Evolutionary conservation across 306 rosid genomes (phyloP), one percentile per base, ranked within the genome.

Genomic region (Cicer pinnatifidum): DNA sequence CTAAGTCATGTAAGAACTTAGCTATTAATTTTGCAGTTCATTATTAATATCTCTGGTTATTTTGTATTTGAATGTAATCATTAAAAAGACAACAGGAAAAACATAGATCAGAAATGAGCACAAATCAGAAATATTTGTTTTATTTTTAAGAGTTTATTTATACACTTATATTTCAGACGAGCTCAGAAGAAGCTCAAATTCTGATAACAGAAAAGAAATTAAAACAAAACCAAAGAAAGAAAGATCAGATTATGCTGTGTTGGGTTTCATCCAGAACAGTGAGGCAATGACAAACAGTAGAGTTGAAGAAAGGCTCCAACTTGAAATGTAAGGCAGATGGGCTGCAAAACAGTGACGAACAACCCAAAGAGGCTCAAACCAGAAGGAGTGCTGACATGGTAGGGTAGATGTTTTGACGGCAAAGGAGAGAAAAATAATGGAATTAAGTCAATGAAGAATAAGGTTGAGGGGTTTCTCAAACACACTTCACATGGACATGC

Each of bases 301-400:
- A 52, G 11, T 15, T 15, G 11, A 9, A 6, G 58, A 52, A 10
- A 16, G 28, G 58, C 58, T 52, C 28, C 58, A 52, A 15, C 23
- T 10, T 15, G 20, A 52, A 3, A 52, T 52, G 23, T 15, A 52
- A 52, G 11, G 58, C 58, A 52, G 11, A 51, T 51, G 8, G 57
- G 57, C 9, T 51, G 57, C 57, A 51, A 51, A 51, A 51, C 57
- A 51, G 23, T 51, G 57, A 51, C 57, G 2, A 20, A 15, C 57
- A 51, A 16, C 57, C 57, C 57, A 15, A 15, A 51, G 23, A 51
- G 10, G 23, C 23, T 16, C 57, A 15, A 15, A 7, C 57, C 57
- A 51, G 20, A 28, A 28, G 35, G 35, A 28, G 35, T 3, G 5
- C 35, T 28, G 35, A 28, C 35, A 28, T 28, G 35, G 5, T 28